Conservation (phyloP, 352 stramenopile species). For the Globisporangium polare region DNA sequence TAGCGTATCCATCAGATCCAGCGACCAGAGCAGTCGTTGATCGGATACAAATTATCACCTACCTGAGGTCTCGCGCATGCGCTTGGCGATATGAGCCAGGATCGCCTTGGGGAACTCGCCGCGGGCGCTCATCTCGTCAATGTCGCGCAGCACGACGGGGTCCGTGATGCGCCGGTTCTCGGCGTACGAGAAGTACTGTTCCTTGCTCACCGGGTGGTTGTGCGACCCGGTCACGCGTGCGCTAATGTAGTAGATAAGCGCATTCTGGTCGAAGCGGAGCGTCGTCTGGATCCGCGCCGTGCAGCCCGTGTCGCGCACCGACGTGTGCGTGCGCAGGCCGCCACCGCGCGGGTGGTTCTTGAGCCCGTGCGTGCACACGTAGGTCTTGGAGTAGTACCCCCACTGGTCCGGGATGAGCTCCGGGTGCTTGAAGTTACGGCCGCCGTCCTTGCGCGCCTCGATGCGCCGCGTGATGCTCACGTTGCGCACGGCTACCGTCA, state of each 20-base stretch:
- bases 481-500: conserved; percentile 55
- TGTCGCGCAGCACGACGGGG: conserved; percentile 2
- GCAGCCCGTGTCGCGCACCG: conserved; percentile 37
- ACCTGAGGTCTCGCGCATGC: conserved; percentile 6
- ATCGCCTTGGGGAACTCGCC: conserved; percentile 9
- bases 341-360: conserved; percentile 57
- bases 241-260: not conserved
- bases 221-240: not conserved
- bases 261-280: not conserved
- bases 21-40: no score
- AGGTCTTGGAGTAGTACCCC: conserved; percentile 77
- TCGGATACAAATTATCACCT: no score
- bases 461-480: conserved; percentile 40
- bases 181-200: conserved; percentile 8
- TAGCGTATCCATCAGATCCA: not conserved
- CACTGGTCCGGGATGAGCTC: conserved; percentile 40
- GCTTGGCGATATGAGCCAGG: conserved; percentile 3
- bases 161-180: conserved; percentile 9
- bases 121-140: conserved; percentile 6
- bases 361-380: conserved; percentile 68
- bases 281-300: conserved; percentile 5
- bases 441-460: conserved; percentile 16
- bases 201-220: conserved; percentile 7
- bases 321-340: conserved; percentile 63
- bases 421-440: conserved; percentile 9